A percentile compares a stretch with the other conserved stretches of the same genome.
phyloP scores from a whole-genome alignment of 2,329 filamentous ascomycete species.

The Drechmeria coniospora region DNA sequence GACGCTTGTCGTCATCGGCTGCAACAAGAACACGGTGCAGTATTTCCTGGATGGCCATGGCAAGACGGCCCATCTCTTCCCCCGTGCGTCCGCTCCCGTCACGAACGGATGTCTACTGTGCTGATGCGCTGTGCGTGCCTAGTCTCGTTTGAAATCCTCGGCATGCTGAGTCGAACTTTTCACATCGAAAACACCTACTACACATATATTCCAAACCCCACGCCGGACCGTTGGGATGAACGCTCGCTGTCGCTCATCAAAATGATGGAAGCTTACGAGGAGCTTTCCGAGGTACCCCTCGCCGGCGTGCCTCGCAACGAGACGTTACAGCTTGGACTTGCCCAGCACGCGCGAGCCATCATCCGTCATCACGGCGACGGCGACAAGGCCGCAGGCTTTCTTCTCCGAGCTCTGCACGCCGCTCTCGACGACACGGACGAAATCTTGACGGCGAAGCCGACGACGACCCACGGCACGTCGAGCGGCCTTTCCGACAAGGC shows the following conservation, averaged over 20 bases:
- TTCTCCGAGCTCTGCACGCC: constrained; percentile 23
- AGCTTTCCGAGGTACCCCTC: constrained; percentile 12
- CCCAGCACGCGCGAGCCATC: constrained; percentile 11
- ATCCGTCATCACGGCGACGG: constrained; percentile 9
- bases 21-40: constrained; percentile 34
- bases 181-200: constrained; percentile 34
- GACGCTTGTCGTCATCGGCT: constrained; percentile 36
- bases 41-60: constrained; percentile 23
- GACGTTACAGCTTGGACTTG: constrained; percentile 11
- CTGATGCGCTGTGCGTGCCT: neutral
- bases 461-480: neutral
- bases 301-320: constrained; percentile 7
- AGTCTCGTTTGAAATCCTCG: constrained; percentile 43
- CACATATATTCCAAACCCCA: constrained; percentile 41
- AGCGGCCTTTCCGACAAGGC: neutral
- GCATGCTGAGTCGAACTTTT: constrained; percentile 37
- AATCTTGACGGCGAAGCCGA: constrained; percentile 21
- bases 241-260: constrained; percentile 27
- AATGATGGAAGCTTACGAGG: constrained; percentile 23
- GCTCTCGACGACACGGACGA: constrained; percentile 26
- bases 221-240: constrained; percentile 36
- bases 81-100: constrained; percentile 18
- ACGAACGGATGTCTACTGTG: neutral
- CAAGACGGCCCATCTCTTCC: constrained; percentile 32
- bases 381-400: constrained; percentile 13